Conservation (phyloP, 805 yeast species). For the Ogataea angusta region DNA sequence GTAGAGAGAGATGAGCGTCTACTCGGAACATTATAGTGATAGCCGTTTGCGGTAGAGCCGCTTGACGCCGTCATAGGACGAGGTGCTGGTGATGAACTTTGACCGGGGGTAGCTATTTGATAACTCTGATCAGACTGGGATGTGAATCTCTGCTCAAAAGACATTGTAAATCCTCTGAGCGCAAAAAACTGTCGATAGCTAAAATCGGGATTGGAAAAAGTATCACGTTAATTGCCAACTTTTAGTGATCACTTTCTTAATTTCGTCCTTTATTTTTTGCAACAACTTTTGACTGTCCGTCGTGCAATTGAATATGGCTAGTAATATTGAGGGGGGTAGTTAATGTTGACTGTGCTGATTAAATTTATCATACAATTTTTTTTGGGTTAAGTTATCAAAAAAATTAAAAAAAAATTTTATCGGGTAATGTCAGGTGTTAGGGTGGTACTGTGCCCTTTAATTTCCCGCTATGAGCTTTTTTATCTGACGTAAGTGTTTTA, state of each 20-base stretch:
- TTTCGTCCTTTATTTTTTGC: background rate
- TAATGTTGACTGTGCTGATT: background rate
- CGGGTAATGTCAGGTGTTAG: slow-evolving; percentile 5
- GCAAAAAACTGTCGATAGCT: background rate
- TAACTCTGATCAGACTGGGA: slow-evolving; percentile 7
- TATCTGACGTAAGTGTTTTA: no score
- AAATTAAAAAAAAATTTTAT: slow-evolving; percentile 7
- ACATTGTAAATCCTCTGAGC: slow-evolving; percentile 4
- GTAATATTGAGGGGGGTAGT: background rate
- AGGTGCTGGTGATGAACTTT: background rate
- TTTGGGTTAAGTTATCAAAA: slow-evolving; percentile 5
- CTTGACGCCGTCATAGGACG: background rate
- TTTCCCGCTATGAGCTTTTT: no score
- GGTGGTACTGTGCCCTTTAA: background rate
- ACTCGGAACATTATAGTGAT: slow-evolving; percentile 21
- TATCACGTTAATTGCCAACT: background rate
- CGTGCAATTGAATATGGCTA: background rate
- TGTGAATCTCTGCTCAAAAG: slow-evolving; percentile 14
- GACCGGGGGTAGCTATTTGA: background rate
- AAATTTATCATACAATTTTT: slow-evolving; percentile 5
- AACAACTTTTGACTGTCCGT: background rate
- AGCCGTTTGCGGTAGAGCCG: slow-evolving; percentile 5
- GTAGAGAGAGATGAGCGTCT: slow-evolving; percentile 37
- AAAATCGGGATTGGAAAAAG: background rate
- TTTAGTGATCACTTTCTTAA: background rate